Base-by-base conservation (phyloP, 1,284 basidiomycete genomes). In the Naganishia liquefaciens region DNA sequence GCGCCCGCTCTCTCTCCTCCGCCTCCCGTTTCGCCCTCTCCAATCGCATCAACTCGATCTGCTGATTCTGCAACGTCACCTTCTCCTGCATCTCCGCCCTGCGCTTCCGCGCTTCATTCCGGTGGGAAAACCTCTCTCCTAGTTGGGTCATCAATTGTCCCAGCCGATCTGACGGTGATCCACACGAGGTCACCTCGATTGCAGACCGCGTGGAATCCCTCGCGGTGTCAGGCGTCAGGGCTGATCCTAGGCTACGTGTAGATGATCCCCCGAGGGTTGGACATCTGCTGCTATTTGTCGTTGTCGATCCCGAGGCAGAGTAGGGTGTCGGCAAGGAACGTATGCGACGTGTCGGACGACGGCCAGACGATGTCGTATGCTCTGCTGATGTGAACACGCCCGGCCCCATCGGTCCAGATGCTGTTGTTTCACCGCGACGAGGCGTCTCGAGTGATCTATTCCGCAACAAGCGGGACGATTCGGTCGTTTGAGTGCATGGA, bases 281-380 rank as follows among this genome's bases (percentile, higher is more conserved):
- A 19, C 55, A 30, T 60, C 55, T 60, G 21, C 44, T 50, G 21
- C 46, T 60, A 25, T n/a, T 60, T 37, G 55, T 27, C n/a, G 44
- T 37, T 17, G 46, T 60, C 21, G 55, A 60, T 3, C 28, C 30
- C 28, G 55, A 60, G 3, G 55, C 46, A 4, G 55, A 39, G 40
- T 60, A 60, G 21, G 55, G 55, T n/a, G 55, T 49, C 6, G 55
- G 55, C 6, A 60, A 39, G 23, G 55, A 60, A 5, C 55, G 55
- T 37, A 60, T 60, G 7, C 55, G 44, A 7, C 55, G 55, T n/a
- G 55, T 50, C 21, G 46, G 44, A 10, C 55, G 55, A 49, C 55
- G 47, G 21, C 30, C 46, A 39, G 55, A 60, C 27, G 46, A 46
- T 1, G 30, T 49, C n/a, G 55, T 17, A 15, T 27, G 9, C n/a